Evolutionary conservation across 352 stramenopile species (phyloP).

Genomic region (Phytophthora pluvialis): DNA sequence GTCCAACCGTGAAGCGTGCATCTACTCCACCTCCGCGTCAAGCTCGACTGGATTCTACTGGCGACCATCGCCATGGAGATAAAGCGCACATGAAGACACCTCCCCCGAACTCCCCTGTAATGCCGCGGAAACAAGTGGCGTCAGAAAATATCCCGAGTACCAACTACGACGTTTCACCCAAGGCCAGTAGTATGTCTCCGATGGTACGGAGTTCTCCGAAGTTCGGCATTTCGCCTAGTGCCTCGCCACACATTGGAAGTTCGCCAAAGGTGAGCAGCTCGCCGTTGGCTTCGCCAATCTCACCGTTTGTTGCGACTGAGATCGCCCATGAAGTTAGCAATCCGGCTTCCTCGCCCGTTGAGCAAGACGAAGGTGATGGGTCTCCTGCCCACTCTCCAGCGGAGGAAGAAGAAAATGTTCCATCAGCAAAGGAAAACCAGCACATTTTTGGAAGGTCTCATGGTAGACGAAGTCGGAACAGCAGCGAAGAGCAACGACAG

Average conservation of each 20-base stretch:
- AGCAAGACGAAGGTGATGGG: constrained; percentile 13
- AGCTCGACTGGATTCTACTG: constrained; percentile 22
- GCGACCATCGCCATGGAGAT: constrained; percentile 22
- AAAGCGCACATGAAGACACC: constrained; percentile 22
- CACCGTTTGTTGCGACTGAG: constrained; percentile 21
- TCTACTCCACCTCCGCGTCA: constrained; percentile 36
- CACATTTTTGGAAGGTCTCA: constrained; percentile 9
- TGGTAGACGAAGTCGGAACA: constrained; percentile 36
- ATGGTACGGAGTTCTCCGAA: constrained; percentile 24
- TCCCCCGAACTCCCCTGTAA: constrained; percentile 33
- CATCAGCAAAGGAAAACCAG: constrained; percentile 11
- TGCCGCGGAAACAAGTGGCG: constrained; percentile 18
- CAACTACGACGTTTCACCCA: constrained; percentile 35
- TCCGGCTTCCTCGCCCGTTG: constrained; percentile 1
- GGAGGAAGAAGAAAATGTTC: constrained; percentile 15
- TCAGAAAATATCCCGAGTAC: constrained; percentile 14
- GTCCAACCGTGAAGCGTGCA: constrained; percentile 35
- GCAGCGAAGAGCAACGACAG: constrained; percentile 30
- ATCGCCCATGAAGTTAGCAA: constrained; percentile 14
- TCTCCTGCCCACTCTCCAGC: not conserved
- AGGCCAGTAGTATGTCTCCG: constrained; percentile 16
- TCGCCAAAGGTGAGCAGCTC: constrained; percentile 43
- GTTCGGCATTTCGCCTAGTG: constrained; percentile 20
- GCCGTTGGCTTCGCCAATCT: constrained; percentile 32
- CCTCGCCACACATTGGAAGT: constrained; percentile 28